Base-by-base conservation (phyloP, 208 protist species). In the Acanthamoeba castellanii region DNA sequence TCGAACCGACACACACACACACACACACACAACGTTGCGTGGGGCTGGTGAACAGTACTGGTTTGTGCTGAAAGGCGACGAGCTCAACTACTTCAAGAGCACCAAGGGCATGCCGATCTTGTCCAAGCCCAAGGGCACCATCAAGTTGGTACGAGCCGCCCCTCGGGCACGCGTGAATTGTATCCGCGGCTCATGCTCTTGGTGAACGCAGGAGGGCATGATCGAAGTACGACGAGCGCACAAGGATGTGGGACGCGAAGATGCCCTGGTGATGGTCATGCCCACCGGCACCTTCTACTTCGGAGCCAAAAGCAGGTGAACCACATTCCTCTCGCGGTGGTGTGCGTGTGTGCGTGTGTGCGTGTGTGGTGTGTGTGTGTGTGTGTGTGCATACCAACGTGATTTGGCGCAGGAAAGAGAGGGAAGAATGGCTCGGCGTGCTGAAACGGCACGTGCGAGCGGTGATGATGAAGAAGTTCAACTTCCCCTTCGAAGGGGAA, bases 41-140 rank as follows among this genome's bases (percentile, higher is more conserved):
- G 16, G 3, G 1, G 1, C 55, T 61, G 55, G 11, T 42, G 2
- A 3, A 42, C 70, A 78, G 70, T 78, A 78, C 20, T 45, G n/a
- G 70, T 78, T 78, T n/a, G 30, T 45, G 70, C 37, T 78, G 70
- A 78, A 78, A 45, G 70, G 70, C 70, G 70, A 78, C 37, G 30
- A 78, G 37, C 37, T 78, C 8, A 78, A 42, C 7, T 78, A 78
- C 37, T 78, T 47, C 37, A 78, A 78, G 30, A 18, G 70, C 70
- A 18, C 70, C n/a, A 78, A 78, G 37, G 70, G 30, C 30, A 34
- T 72, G 66, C 30, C 50, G 13, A 55, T 42, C 9, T 1, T 78
- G 70, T 11, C 11, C 32, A 78, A 78, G 70, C 70, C 30, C 37
- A 34, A 45, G n/a, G 70, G 70, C 37, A n/a, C 37, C 37, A 34